phyloP scores from a whole-genome alignment of 208 protist species.

The Acanthamoeba healyi region DNA sequence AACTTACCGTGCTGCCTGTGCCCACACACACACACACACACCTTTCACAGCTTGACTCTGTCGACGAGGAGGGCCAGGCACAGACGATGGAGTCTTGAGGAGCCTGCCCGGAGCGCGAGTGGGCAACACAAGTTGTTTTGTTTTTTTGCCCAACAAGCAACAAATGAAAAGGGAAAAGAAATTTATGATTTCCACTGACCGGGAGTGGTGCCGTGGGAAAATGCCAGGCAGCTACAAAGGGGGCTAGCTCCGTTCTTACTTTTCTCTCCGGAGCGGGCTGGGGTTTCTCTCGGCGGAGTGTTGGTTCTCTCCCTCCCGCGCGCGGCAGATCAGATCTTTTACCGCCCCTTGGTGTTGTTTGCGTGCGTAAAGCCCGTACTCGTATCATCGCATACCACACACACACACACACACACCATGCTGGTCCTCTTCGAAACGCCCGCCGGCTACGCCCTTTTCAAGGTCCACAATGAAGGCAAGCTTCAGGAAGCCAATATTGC shows the following conservation, averaged over 20 bases:
- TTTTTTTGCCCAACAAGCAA: too few species aligned
- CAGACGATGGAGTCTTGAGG: conserved; percentile 29
- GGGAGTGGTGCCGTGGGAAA: too few species aligned
- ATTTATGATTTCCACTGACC: background rate
- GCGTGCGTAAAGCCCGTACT: background rate
- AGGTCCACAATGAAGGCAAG: conserved; percentile 95
- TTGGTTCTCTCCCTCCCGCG: too few species aligned
- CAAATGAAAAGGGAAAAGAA: background rate
- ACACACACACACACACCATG: conserved; percentile 84
- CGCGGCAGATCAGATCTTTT: background rate
- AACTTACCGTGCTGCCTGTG: background rate
- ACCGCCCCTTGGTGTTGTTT: too few species aligned
- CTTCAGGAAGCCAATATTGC: conserved; percentile 95
- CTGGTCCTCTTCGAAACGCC: conserved; percentile 99
- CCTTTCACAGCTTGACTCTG: background rate
- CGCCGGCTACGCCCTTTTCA: conserved; percentile 98
- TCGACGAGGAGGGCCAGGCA: background rate
- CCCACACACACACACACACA: background rate
- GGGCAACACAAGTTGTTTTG: too few species aligned
- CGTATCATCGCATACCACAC: background rate
- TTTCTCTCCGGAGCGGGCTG: background rate
- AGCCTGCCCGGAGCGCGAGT: too few species aligned
- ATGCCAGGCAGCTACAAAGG: background rate
- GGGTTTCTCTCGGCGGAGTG: background rate
- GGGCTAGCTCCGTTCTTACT: background rate